Base-by-base conservation (phyloP, 2,329 filamentous ascomycete species). In the Fusarium brevicatenulatum region DNA sequence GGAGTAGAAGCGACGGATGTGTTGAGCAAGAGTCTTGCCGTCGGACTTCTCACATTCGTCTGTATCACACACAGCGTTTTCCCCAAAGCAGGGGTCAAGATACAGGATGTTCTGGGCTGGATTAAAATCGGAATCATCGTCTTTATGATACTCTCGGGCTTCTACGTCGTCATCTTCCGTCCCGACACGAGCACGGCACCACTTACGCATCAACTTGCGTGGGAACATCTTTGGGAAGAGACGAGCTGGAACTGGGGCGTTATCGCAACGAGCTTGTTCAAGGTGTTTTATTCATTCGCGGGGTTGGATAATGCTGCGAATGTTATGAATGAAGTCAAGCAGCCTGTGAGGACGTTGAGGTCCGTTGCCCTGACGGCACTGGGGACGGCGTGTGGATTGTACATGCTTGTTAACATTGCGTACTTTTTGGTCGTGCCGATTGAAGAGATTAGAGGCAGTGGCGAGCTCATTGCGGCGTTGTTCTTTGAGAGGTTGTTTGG, bases 161-260 rank as follows among this genome's bases (percentile, higher is more conserved):
- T 90, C 2, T 90, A 89, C 73, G 89, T 90, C 3, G 86, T 92
- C 12, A 65, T 89, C 4, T 83, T 87, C 30, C 81, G 80, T 2
- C 81, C 81, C 30, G 67, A 68, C 18, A 70, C 73, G 12, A 64
- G 71, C n/a, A 54, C 71, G 1, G 49, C 44, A 2, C 40, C 52
- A 21, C 64, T 54, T 4, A 55, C 66, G 8, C 50, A 59, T 5
- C 72, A 72, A 53, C 59, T 79, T 30, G 78, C 79, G 1, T 91
- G 89, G 86, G 83, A 88, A 23, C 80, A 84, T 2, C 74, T 92
- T 0, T 93, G 90, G 90, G 84, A 88, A 46, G 89, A 86, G 39
- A 92, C 90, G 4, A 88, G 91, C 61, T 93, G 91, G 91, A 91
- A 88, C 75, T 92, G 90, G 86, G 90, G 90, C 36, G 84, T 88